Evolutionary conservation across 257 asterid species (phyloP), one percentile per base, ranked within the genome.

Genomic region (Striga asiatica): DNA sequence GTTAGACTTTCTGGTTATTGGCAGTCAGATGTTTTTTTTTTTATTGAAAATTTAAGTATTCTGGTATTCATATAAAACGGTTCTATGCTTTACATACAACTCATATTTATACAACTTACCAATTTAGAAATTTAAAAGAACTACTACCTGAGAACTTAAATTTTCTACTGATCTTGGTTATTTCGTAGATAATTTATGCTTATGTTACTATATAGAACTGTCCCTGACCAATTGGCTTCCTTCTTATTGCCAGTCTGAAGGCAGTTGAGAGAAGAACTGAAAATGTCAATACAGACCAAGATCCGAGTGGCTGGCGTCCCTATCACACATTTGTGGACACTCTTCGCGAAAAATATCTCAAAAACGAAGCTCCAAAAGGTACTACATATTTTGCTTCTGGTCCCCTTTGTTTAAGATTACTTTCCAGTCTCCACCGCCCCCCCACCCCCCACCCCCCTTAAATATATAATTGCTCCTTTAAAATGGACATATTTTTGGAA

Each of bases 261-360:
- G 81, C 60, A 64, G 85, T 80, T 49, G 84, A 91, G 73, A 74
- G 70, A 66, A 77, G 78, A 79, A 66, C 78, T 28, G 92, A 80
- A 69, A 71, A 77, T 62, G 76, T 87, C 71, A 79, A 74, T 62
- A 84, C 71, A 3, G 94, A 82, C 57, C 80, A 82, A 69, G 85
- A 91, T 74, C 95, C 96, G 66, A 83, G 89, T 54, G 95, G 92
- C 24, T 91, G 98, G 98, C 95, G 85, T 29, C 74, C 94, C 35
- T 87, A 77, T 60, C 57, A 62, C 65, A 64, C 62, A 34, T 91
- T 91, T 72, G 73, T 91, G 37, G 87, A 80, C 63, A 77, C 75
- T 45, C 78, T 91, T 64, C 84, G 68, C 10, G 96, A 83, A 68
- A 91, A 91, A 61, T 76, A 76, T 76, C 79, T 66, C 49, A 89